Percentiles rank a stretch among this genome's conserved stretches.
Conservation (phyloP, 1,284 basidiomycete species). For the Fomitopsis palustris region DNA sequence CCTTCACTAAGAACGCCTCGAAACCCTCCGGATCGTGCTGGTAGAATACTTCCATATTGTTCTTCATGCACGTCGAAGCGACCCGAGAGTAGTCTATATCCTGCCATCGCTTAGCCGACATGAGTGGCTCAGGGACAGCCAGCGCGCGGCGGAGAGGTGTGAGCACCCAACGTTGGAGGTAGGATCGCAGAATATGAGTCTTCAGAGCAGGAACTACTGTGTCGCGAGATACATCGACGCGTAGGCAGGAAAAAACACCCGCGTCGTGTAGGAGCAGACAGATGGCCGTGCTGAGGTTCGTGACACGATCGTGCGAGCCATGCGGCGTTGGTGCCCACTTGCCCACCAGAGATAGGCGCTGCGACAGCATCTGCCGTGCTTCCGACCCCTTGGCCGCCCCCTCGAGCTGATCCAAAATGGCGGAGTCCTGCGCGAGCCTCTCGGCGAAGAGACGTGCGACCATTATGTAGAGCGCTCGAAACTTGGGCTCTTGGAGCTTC, state of each 20-base stretch:
- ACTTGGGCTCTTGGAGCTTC: constrained; percentile 45
- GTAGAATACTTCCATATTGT: constrained; percentile 49
- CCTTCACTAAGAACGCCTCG: constrained; percentile 47
- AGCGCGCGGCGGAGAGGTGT: constrained; percentile 47
- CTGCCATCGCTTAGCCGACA: constrained; percentile 58
- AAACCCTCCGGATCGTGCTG: constrained; percentile 57
- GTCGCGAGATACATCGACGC: constrained; percentile 3
- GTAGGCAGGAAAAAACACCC: constrained; percentile 23
- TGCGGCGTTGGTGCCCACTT: constrained; percentile 70
- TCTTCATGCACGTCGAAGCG: constrained; percentile 56
- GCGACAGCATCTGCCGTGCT: constrained; percentile 32
- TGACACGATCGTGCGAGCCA: constrained; percentile 55
- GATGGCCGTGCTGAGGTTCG: constrained; percentile 63
- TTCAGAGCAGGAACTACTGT: constrained; percentile 20
- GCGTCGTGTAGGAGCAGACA: constrained; percentile 45
- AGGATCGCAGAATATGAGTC: constrained; percentile 43
- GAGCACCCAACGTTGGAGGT: constrained; percentile 53
- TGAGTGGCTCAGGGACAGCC: constrained; percentile 53
- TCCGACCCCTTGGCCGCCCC: constrained; percentile 30
- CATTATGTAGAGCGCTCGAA: constrained; percentile 58
- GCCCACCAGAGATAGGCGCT: constrained; percentile 49
- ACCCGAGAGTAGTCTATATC: constrained; percentile 55
- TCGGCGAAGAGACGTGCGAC: constrained; percentile 59
- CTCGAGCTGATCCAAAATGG: constrained; percentile 34
- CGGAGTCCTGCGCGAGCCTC: constrained; percentile 46